Conservation (phyloP, 768 basidiomycete genomes). For the Pleurotus ostreatus region DNA sequence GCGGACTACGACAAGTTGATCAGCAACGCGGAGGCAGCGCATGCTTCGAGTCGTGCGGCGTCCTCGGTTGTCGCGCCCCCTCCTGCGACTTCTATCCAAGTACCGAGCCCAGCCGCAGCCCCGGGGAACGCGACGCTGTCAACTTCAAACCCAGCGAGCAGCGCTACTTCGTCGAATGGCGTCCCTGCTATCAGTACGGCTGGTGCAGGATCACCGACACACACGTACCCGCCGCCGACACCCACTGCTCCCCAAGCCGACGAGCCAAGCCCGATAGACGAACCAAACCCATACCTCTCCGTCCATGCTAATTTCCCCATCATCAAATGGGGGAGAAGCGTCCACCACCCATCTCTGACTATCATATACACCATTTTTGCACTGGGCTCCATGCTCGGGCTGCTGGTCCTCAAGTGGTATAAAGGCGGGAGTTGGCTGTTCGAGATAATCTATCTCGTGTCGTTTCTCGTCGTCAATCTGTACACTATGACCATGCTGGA, state of each 20-base stretch:
- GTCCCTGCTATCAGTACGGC: not conserved
- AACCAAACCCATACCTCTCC: not conserved
- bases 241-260: not conserved
- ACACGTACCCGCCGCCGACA: not conserved
- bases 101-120: not conserved
- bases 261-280: not conserved
- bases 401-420: slow-evolving; percentile 1
- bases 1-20: slow-evolving; percentile 4
- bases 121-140: not conserved
- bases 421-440: slow-evolving; percentile 4
- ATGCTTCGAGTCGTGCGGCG: slow-evolving; percentile 2
- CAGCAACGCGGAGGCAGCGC: not conserved
- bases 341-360: slow-evolving; percentile 4
- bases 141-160: not conserved
- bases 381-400: not conserved
- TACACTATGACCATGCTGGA: slow-evolving; percentile 7
- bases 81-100: not conserved
- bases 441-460: not conserved
- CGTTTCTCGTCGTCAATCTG: not conserved
- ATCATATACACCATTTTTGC: slow-evolving; percentile 2
- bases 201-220: not conserved
- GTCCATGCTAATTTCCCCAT: slow-evolving; percentile 4
- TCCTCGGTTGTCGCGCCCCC: not conserved
- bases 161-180: not conserved
- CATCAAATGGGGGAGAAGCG: slow-evolving; percentile 6